phyloP scores from a whole-genome alignment of 2,329 filamentous ascomycete species.

The Plectosphaerella cucumerina region DNA sequence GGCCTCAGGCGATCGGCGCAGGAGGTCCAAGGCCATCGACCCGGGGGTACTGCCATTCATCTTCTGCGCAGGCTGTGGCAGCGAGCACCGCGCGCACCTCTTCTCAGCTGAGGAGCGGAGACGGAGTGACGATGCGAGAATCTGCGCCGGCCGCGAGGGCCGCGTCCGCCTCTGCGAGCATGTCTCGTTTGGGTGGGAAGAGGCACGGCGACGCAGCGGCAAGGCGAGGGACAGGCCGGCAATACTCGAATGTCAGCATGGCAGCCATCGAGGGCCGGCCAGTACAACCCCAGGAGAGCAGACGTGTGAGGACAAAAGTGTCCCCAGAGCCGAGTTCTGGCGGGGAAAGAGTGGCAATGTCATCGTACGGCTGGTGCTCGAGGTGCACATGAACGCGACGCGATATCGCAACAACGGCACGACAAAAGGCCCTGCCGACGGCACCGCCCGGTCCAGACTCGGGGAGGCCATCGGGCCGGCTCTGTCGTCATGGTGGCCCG shows the following conservation, averaged over 20 bases:
- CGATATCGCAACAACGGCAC: too few species aligned
- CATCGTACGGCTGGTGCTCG: not conserved
- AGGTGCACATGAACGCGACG: not conserved
- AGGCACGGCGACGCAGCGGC: not conserved
- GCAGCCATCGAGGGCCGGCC: not conserved
- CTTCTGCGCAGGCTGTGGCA: not conserved
- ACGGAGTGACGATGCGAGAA: not conserved
- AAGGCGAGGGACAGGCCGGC: not conserved
- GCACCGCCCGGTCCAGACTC: not conserved
- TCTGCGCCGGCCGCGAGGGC: not conserved
- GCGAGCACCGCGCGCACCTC: not conserved
- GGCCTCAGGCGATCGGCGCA: too few species aligned
- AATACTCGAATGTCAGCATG: not conserved
- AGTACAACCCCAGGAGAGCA: not conserved
- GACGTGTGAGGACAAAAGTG: not conserved
- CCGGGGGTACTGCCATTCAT: not conserved
- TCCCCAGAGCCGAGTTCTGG: not conserved
- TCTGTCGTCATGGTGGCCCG: not conserved
- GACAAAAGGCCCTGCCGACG: not conserved
- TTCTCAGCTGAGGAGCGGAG: not conserved
- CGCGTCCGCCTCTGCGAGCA: not conserved
- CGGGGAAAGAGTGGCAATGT: not conserved
- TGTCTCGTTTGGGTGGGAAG: not conserved
- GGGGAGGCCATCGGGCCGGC: not conserved
- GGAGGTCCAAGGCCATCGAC: too few species aligned